Conservation (phyloP, 2,329 filamentous ascomycete genomes). For the Diaporthe sp. region DNA sequence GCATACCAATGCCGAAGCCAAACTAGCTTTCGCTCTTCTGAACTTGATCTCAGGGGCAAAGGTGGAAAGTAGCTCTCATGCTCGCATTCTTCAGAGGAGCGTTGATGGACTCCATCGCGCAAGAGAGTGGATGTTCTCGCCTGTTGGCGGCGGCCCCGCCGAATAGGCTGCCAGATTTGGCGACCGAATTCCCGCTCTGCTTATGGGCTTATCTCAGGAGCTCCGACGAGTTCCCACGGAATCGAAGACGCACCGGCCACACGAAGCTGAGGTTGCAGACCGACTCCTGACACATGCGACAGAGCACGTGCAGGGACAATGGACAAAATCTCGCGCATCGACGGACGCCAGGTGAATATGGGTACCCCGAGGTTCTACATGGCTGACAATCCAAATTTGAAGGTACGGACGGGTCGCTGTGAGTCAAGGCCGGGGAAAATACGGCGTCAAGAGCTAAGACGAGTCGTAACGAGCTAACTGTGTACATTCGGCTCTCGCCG, state of each 20-base stretch:
- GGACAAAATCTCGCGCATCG: too few species aligned
- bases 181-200: background rate
- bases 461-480: background rate
- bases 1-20: background rate
- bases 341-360: too few species aligned
- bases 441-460: background rate
- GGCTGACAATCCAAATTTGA: background rate
- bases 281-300: background rate
- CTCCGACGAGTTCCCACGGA: background rate
- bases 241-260: background rate
- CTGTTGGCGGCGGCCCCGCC: background rate
- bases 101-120: background rate
- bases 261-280: background rate
- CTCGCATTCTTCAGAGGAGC: background rate
- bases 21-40: background rate
- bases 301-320: too few species aligned
- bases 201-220: slow-evolving; percentile 1
- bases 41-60: too few species aligned
- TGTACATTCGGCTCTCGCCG: background rate
- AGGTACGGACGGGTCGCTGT: background rate
- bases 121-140: background rate
- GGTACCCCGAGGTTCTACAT: background rate
- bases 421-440: background rate
- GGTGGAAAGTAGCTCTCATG: background rate
- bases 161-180: slow-evolving; percentile 5